phyloP scores from a whole-genome alignment of 225 moss, liverwort and hornwort species.

The Lunularia cruciata region DNA sequence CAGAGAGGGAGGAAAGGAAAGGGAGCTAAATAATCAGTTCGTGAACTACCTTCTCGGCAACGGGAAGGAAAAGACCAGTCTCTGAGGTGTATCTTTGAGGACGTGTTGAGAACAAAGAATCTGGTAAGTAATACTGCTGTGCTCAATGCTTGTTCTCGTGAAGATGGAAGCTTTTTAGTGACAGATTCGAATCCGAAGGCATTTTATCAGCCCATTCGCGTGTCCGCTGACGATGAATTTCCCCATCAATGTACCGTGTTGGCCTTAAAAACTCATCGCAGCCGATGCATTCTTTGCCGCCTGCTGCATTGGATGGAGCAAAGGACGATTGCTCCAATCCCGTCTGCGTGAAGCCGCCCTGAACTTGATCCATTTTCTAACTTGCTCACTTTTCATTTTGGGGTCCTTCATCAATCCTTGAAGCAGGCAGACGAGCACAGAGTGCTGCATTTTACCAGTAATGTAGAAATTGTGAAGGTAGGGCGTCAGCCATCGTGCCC shows the following conservation, averaged over 20 bases:
- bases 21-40: not conserved
- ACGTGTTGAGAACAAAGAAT: too few relatives aligned
- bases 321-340: not conserved
- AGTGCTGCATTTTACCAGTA: not conserved
- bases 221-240: not conserved
- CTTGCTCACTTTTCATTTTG: too few relatives aligned
- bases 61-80: not conserved
- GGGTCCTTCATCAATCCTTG: too few relatives aligned
- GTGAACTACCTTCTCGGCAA: not conserved
- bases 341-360: not conserved
- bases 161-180: not conserved
- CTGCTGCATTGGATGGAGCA: constrained; percentile 9
- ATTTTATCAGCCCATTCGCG: too few relatives aligned
- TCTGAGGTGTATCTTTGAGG: too few relatives aligned
- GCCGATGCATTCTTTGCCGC: not conserved
- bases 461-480: not conserved
- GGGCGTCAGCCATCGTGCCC: too few relatives aligned
- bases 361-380: not conserved
- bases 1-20: not conserved
- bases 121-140: not conserved
- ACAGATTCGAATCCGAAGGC: not conserved
- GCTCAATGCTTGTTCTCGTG: not conserved
- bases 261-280: not conserved
- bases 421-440: not conserved
- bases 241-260: not conserved